Evolutionary conservation across 2,329 filamentous ascomycete genomes (phyloP), one percentile per base, ranked within the genome.

Genomic region (Sporothrix globosa): DNA sequence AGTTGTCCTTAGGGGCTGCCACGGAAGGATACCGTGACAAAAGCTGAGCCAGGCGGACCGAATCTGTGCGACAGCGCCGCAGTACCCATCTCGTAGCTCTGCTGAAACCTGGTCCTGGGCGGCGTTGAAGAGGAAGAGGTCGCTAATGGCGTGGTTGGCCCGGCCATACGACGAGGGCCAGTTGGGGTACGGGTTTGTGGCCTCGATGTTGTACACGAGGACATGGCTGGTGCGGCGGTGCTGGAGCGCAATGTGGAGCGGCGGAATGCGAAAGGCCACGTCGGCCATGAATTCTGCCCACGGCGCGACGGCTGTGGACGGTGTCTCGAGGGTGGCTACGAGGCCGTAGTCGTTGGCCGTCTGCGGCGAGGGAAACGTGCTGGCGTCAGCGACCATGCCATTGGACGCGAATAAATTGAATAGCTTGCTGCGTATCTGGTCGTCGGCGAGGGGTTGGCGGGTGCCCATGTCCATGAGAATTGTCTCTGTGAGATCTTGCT

Each of bases 141-240:
- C 50, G 50, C n/a, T 52, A n/a, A 52, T 52, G 17, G 50, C 50
- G 50, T 52, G 50, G 50, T 52, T 21, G 50, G 50, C 50, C 50
- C n/a, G 17, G 50, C 50, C 50, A 10, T n/a, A 52, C 17, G 50
- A 52, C 50, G 50, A 0, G 50, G 50, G 9, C 50, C n/a, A 52
- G 17, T 52, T 21, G 17, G 50, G 50, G 50, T 52, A 52, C 3
- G 50, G 50, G n/a, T 52, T 52, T 19, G 50, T 52, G 17, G 50
- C 50, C n/a, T 52, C 9, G n/a, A 52, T 52, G 50, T 21, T 52
- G 50, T 52, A 52, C n/a, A 52, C 50, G 50, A 52, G 50, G 50
- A 52, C 50, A 10, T 9, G 3, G 50, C 50, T 52, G 17, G 50
- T 9, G 50, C n/a, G 50, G 50, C 34, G 34, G 34, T 52, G 50